phyloP scores from a whole-genome alignment of 352 stramenopile genomes.

The Phytopythium chamaehyphon region DNA sequence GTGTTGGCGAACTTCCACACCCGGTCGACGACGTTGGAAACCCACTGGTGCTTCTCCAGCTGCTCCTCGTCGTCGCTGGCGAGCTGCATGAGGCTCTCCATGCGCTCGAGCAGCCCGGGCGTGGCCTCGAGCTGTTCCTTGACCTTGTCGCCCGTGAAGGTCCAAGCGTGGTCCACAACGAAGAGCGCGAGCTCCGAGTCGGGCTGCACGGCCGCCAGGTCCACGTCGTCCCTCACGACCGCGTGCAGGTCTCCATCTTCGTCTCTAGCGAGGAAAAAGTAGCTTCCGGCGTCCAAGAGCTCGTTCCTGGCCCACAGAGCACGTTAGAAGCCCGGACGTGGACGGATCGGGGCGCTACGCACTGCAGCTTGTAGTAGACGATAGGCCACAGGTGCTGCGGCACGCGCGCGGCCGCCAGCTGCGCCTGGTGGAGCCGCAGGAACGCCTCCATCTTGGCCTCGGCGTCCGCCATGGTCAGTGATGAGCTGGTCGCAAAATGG shows the following conservation, averaged over 20 bases:
- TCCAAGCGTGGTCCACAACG: slow-evolving; percentile 54
- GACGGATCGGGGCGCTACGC: too few species aligned
- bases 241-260: slow-evolving; percentile 41
- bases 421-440: slow-evolving; percentile 35
- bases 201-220: slow-evolving; percentile 26
- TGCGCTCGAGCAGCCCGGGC: slow-evolving; percentile 31
- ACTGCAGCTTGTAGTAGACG: slow-evolving; percentile 50
- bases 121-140: slow-evolving; percentile 25
- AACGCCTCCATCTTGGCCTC: slow-evolving; percentile 42
- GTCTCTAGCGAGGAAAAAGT: slow-evolving; percentile 42
- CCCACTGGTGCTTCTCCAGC: slow-evolving; percentile 17
- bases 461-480: slow-evolving; percentile 4
- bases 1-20: slow-evolving; percentile 52
- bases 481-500: neutral
- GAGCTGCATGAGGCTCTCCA: slow-evolving; percentile 48
- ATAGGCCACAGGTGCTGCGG: slow-evolving; percentile 38
- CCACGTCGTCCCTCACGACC: slow-evolving; percentile 42
- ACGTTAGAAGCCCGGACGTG: slow-evolving; percentile 1
- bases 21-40: slow-evolving; percentile 21
- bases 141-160: slow-evolving; percentile 40
- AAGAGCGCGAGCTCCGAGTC: slow-evolving; percentile 38
- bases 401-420: slow-evolving; percentile 33
- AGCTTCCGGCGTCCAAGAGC: slow-evolving; percentile 42
- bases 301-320: slow-evolving; percentile 24
- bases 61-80: slow-evolving; percentile 12